Base-by-base conservation (phyloP, 176 grass and related monocot genomes). In the Tillandsia leiboldiana region DNA sequence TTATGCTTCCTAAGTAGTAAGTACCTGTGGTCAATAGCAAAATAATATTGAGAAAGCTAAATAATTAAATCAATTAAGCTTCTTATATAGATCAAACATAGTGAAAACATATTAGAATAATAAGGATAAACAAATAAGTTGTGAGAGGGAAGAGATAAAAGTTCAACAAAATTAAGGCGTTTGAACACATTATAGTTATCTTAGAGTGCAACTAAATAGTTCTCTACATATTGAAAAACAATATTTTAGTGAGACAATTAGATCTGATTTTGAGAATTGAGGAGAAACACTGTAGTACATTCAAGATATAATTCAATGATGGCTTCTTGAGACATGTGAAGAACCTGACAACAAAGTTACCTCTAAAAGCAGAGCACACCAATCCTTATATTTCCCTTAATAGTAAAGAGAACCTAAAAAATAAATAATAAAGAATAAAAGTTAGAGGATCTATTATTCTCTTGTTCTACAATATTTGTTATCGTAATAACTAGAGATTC, bases 401-500 rank as follows among this genome's bases (percentile, higher is more conserved):
- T 99, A 99, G 77, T 99, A 90, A 68, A 94, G 86, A 3, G 95
- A 99, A 22, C 95, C 95, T 99, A 83, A 68, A 10, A 83, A 15
- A 1, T 0, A 11, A 51, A 81, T 48, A 53, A 20, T 11, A 57
- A 70, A 51, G 50, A 8, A 33, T 20, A 12, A 63, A 69, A 50
- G 68, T 58, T 10, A 48, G 57, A 52, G 61, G 10, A 15, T 53
- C 51, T 53, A 24, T 67, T 33, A 8, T 14, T 65, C 15, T 51
- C 12, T 50, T 49, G n/a, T 54, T 54, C 12, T 53, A 69, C 59
- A 4, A 72, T 64, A n/a, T 52, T 52, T 57, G 20, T 70, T 12
- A 75, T 70, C 67, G 66, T 29, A 42, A 67, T 7, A 58, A 51
- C n/a, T 29, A 48, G 54, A 72, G 29, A 72, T 10, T 62, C 52